These are phyloP conservation scores for Vitis hybrid DNA, from an alignment of 177 flowering plant species.

Conservation along the genomic window DNA sequence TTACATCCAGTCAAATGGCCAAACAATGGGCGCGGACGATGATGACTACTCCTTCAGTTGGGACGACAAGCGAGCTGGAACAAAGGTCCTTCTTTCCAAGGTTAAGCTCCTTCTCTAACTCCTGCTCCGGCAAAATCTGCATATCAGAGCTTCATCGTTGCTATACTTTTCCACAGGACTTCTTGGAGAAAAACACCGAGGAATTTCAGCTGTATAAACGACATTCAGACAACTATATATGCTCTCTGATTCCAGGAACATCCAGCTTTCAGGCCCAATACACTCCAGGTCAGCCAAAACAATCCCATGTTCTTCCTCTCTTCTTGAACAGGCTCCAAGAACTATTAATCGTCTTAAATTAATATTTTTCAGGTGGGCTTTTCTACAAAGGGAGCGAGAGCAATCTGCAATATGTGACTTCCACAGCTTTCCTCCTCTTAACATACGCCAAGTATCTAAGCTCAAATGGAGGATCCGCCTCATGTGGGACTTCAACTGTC, in stretches of 20 bases:
- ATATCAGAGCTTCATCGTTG: not conserved
- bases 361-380: slow-evolving; percentile 69
- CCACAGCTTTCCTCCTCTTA: slow-evolving; percentile 71
- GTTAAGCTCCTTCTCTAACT: slow-evolving; percentile 25
- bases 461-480: slow-evolving; percentile 30
- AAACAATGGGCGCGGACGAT: slow-evolving; percentile 72
- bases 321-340: too few relatives aligned
- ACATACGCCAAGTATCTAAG: slow-evolving; percentile 81
- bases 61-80: slow-evolving; percentile 90
- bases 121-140: not conserved
- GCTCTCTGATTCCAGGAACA: slow-evolving; percentile 79
- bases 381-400: slow-evolving; percentile 71
- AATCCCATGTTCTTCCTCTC: not conserved
- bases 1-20: slow-evolving; percentile 84
- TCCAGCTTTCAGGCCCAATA: slow-evolving; percentile 74
- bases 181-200: slow-evolving; percentile 47
- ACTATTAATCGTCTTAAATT: not conserved
- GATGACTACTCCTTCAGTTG: slow-evolving; percentile 88
- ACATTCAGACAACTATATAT: slow-evolving; percentile 89
- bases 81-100: slow-evolving; percentile 86
- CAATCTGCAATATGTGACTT: slow-evolving; percentile 89
- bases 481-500: slow-evolving; percentile 56
- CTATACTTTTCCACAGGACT: slow-evolving; percentile 35
- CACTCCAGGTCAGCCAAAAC: slow-evolving; percentile 61
- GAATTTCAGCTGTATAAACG: slow-evolving; percentile 66